A percentile compares a stretch with the other conserved stretches of the same genome.
Evolutionary conservation across 2,329 filamentous ascomycete genomes (phyloP).

Genomic region (Didymella pomorum): DNA sequence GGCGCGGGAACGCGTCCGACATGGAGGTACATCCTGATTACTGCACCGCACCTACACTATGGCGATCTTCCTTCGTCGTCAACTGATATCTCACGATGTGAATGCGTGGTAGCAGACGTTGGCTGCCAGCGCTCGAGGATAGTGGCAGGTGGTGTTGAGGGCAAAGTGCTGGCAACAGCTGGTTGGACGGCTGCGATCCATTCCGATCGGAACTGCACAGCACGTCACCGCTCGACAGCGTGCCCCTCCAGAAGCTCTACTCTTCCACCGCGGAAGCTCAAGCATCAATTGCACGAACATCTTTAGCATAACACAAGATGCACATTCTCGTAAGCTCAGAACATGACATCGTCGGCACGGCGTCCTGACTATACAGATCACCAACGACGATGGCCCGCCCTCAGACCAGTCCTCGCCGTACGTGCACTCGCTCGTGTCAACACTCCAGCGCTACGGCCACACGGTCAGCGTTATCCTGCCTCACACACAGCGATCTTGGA

Average conservation of each 20-base stretch:
- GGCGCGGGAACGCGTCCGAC: not conserved
- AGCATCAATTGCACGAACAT: constrained; percentile 14
- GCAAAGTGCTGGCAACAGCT: not conserved
- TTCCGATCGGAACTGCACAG: constrained; percentile 30
- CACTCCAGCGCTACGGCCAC: constrained; percentile 72
- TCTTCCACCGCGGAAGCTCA: constrained; percentile 6
- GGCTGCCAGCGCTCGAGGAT: not conserved
- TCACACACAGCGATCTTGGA: constrained; percentile 93
- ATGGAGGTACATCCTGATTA: constrained; percentile 3
- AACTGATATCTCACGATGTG: not conserved
- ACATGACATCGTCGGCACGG: not conserved
- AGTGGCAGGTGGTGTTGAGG: not conserved
- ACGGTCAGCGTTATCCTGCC: constrained; percentile 91
- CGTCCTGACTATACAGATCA: constrained; percentile 49
- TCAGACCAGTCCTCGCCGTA: constrained; percentile 60
- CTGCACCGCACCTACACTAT: not conserved
- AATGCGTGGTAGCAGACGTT: too few species aligned
- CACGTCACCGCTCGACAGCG: constrained; percentile 20
- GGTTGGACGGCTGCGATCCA: not conserved
- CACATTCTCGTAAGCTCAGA: constrained; percentile 47
- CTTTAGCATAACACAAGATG: constrained; percentile 33
- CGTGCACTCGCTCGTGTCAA: constrained; percentile 56
- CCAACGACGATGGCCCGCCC: constrained; percentile 62
- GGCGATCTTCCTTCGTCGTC: not conserved
- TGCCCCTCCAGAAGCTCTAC: constrained; percentile 26